Conservation (phyloP, 73 alveolate species). For the Paramecium caudatum region DNA sequence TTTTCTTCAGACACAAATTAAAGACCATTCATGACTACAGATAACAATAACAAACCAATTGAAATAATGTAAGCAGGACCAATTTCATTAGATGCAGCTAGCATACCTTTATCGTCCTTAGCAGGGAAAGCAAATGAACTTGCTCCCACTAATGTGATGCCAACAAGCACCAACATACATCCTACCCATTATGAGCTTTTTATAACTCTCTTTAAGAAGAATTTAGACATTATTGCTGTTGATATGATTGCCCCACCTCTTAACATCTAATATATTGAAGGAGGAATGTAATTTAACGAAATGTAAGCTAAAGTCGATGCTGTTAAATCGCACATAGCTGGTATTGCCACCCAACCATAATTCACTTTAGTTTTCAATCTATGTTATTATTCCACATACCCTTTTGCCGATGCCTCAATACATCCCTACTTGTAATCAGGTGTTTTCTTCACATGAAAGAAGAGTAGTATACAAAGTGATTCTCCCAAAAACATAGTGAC, state of each 20-base stretch:
- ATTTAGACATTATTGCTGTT: conserved; percentile 85
- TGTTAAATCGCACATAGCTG: conserved; percentile 74
- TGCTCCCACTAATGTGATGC: conserved; percentile 89
- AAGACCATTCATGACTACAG: conserved; percentile 69
- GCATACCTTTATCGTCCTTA: conserved; percentile 45
- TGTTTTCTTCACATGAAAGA: conserved; percentile 3
- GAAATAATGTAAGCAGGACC: conserved; percentile 43
- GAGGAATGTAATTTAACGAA: conserved; percentile 74
- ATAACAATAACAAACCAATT: conserved; percentile 51
- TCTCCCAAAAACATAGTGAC: conserved; percentile 78
- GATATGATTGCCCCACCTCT: conserved; percentile 92
- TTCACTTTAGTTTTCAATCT: conserved; percentile 67
- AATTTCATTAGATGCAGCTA: not conserved
- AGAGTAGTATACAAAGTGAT: conserved; percentile 64
- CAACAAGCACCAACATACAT: conserved; percentile 83
- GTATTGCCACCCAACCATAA: conserved; percentile 69
- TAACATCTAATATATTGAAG: conserved; percentile 93
- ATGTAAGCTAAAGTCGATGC: conserved; percentile 69
- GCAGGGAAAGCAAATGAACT: conserved; percentile 64
- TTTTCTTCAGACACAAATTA: conserved; percentile 89
- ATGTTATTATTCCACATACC: conserved; percentile 8
- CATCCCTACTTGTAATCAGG: conserved; percentile 1
- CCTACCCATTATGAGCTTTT: conserved; percentile 89
- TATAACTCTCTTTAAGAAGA: conserved; percentile 86
- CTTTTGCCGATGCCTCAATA: conserved; percentile 58